Evolutionary conservation across 352 stramenopile genomes (phyloP), one percentile per base, ranked within the genome.

Genomic region (Aphanomyces euteiches): DNA sequence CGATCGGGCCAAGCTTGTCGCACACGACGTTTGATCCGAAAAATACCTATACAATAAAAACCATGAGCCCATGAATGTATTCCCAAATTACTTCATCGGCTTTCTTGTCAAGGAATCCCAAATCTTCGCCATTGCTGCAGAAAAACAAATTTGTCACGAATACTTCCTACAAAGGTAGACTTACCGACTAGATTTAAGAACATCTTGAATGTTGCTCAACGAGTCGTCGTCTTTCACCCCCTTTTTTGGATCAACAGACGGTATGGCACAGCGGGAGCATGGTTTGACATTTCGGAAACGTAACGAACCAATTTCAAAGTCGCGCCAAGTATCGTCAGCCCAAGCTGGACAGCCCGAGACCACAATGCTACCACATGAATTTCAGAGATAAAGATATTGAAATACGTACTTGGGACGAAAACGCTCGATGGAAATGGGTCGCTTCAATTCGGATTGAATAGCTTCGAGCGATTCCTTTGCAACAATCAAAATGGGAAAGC

Each of bases 11-110:
- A 13, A 69, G 21, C 6, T 70, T 58, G 57, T 91, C 82, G 1
- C 81, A 73, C 4, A 93, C 75, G 41, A 92, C 72, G 64, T 93
- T 93, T 3, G 86, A 90, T 3, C 86, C 86, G 63, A 93, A 93
- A 76, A 91, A 93, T 48, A 80, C 81, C 47, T 67, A 56, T 4
- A 6, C 47, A 17, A 21, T 17, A 28, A 13, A 8, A 7, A 41
- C 10, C 13, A 19, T 19, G 7, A 28, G 36, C 36, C 50, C 28
- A 28, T 2, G 28, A 28, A 28, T 28, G 28, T 28, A 28, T 28
- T 28, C 28, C 28, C 28, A 28, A 28, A 28, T 28, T 70, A 70
- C 64, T 10, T 88, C 71, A 1, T 81, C 57, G 59, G 77, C 78
- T 38, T 73, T 79, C 39, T 78, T 83, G 45, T 85, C 69, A 17